phyloP scores from a whole-genome alignment of 2,329 filamentous ascomycete species.

The Fusarium decemcellulare region DNA sequence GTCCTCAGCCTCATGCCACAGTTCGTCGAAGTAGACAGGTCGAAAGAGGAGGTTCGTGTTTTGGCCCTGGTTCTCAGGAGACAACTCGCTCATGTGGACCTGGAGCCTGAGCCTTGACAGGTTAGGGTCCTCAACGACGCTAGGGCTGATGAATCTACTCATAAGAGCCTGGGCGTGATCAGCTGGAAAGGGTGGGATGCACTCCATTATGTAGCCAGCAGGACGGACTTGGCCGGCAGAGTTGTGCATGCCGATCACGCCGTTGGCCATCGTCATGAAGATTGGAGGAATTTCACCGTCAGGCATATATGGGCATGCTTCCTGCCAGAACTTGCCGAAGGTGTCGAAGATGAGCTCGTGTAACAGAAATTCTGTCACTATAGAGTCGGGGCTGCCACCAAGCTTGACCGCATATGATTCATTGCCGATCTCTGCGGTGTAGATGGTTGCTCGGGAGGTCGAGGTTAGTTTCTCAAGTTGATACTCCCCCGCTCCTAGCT shows the following conservation, averaged over 20 bases:
- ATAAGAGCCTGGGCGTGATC: conserved; percentile 9
- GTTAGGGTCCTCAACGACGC: neutral
- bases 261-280: too few species aligned
- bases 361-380: too few species aligned
- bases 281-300: too few species aligned
- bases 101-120: conserved; percentile 21
- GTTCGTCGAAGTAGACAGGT: conserved; percentile 41
- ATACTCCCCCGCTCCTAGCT: neutral
- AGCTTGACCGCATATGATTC: conserved; percentile 15
- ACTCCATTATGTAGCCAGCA: conserved; percentile 13
- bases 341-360: too few species aligned
- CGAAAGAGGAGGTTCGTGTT: conserved; percentile 18
- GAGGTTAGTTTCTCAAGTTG: neutral
- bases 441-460: neutral
- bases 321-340: too few species aligned
- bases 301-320: too few species aligned
- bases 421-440: neutral
- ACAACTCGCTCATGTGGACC: conserved; percentile 19
- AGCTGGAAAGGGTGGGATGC: conserved; percentile 12
- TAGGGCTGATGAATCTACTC: neutral
- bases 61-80: neutral
- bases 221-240: neutral
- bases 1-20: conserved; percentile 14
- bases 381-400: neutral
- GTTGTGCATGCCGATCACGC: too few species aligned